These are phyloP conservation scores for Xanthoparmelia taractica DNA, from an alignment of 495 filamentous ascomycete genomes.

Conservation along the genomic window DNA sequence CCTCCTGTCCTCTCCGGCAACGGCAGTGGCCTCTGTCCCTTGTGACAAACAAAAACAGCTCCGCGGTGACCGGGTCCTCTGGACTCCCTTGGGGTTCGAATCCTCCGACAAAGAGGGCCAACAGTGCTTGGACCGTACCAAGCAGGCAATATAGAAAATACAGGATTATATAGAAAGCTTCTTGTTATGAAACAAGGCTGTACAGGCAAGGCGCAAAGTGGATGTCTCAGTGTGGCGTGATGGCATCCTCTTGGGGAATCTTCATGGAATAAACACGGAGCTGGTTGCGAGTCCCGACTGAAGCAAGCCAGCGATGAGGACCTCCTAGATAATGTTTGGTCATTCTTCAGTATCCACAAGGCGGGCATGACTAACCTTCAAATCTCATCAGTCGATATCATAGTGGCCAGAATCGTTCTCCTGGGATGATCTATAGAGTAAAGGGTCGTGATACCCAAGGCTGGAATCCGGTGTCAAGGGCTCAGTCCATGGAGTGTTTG, in stretches of 20 bases:
- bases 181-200: not conserved
- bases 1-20: not conserved
- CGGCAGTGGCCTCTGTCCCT: not conserved
- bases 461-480: not conserved
- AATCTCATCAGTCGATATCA: not conserved
- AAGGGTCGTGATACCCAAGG: not conserved
- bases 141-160: not conserved
- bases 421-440: not conserved
- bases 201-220: not conserved
- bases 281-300: not conserved
- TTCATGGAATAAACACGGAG: not conserved
- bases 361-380: not conserved
- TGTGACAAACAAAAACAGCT: not conserved
- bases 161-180: not conserved
- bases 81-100: not conserved
- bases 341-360: not conserved
- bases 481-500: slow-evolving; percentile 2
- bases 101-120: not conserved
- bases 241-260: too few species aligned
- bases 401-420: not conserved
- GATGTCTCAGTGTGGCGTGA: not conserved
- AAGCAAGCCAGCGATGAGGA: not conserved
- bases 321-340: not conserved
- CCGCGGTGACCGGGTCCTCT: not conserved
- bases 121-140: not conserved